Conservation (phyloP, 495 filamentous ascomycete genomes). For the Apodospora peruviana region DNA sequence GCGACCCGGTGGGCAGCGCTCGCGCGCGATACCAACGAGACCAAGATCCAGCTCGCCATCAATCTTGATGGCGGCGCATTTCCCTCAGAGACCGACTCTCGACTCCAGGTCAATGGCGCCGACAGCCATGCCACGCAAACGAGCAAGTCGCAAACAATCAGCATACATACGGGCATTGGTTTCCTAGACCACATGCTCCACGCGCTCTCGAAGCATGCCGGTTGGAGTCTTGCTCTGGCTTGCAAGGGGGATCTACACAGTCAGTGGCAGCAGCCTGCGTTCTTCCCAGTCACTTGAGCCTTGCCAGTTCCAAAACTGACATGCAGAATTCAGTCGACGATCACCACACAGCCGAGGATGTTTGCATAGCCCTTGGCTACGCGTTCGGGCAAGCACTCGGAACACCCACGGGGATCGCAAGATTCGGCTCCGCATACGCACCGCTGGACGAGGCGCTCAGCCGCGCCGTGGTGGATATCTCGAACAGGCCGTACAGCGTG, state of each 20-base stretch:
- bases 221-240: conserved; percentile 78
- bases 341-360: conserved; percentile 97
- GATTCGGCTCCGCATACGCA: conserved; percentile 85
- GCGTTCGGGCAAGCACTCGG: conserved; percentile 78
- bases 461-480: conserved; percentile 90
- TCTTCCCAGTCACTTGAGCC: background rate
- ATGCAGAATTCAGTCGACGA: conserved; percentile 68
- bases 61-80: conserved; percentile 86
- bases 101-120: conserved; percentile 30
- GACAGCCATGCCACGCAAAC: conserved; percentile 73
- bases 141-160: conserved; percentile 75
- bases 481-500: conserved; percentile 79
- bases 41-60: conserved; percentile 86
- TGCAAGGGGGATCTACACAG: conserved; percentile 89
- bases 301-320: background rate
- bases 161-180: conserved; percentile 90
- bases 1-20: conserved; percentile 62
- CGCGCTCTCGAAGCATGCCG: conserved; percentile 89
- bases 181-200: conserved; percentile 99
- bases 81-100: conserved; percentile 48
- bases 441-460: conserved; percentile 94
- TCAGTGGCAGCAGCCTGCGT: conserved; percentile 34
- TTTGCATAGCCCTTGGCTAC: conserved; percentile 80
- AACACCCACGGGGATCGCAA: conserved; percentile 69
- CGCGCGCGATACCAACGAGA: conserved; percentile 90